Evolutionary conservation across 2,329 filamentous ascomycete species (phyloP).

Genomic region (Periconia macrospinosa): DNA sequence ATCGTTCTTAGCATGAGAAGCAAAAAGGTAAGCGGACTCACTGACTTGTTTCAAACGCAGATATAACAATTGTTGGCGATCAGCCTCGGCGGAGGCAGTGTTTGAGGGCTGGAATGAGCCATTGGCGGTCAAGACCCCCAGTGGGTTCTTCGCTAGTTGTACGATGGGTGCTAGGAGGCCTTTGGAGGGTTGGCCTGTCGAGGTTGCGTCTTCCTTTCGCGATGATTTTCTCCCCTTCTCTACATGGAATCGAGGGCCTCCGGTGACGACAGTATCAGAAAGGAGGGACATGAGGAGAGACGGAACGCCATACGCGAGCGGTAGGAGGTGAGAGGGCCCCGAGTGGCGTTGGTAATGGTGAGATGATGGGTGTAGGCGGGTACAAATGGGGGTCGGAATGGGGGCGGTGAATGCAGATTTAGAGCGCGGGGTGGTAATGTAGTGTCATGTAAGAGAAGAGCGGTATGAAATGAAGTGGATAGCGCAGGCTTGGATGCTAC

Average conservation of each 20-base stretch:
- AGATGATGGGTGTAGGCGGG: not conserved
- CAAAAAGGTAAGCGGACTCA: constrained; percentile 21
- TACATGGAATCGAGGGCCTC: constrained; percentile 33
- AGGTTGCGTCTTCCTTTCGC: constrained; percentile 11
- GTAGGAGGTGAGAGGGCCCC: constrained; percentile 15
- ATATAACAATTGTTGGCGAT: constrained; percentile 62
- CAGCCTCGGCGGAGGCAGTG: constrained; percentile 6
- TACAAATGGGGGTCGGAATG: not conserved
- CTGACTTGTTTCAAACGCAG: constrained; percentile 67
- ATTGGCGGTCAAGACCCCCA: constrained; percentile 23
- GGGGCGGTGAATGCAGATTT: not conserved
- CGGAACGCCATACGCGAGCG: constrained; percentile 37
- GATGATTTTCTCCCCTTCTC: constrained; percentile 9
- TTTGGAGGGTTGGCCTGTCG: constrained; percentile 31
- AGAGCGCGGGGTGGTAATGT: not conserved
- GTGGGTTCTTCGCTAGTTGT: constrained; percentile 39
- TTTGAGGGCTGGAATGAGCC: constrained; percentile 9
- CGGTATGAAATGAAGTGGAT: not conserved
- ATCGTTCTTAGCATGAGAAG: constrained; percentile 30
- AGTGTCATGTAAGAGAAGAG: constrained; percentile 6
- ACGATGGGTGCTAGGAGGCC: constrained; percentile 39
- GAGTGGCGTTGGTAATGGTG: constrained; percentile 10
- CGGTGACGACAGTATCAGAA: constrained; percentile 37
- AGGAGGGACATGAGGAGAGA: constrained; percentile 40
- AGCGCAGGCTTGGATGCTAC: not conserved